phyloP scores from a whole-genome alignment of 2,329 filamentous ascomycete species.

The Samsoniella hepiali region DNA sequence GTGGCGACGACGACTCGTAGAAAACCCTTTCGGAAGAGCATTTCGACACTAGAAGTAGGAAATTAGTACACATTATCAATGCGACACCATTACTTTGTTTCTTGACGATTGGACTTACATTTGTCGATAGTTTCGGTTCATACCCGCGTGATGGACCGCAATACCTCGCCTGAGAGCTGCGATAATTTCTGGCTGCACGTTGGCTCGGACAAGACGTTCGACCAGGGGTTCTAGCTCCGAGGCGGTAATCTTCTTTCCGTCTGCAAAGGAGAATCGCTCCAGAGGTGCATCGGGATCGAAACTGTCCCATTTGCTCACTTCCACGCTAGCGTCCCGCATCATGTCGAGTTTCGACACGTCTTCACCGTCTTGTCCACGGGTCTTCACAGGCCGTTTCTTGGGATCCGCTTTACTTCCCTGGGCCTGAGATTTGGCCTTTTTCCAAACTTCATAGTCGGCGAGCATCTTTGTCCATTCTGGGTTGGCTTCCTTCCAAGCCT shows the following conservation, averaged over 20 bases:
- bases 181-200: constrained; percentile 52
- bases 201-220: constrained; percentile 47
- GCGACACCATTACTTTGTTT: background rate
- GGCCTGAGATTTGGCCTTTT: constrained; percentile 44
- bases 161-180: constrained; percentile 63
- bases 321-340: constrained; percentile 53
- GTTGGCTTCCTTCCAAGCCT: constrained; percentile 52
- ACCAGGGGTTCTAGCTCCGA: constrained; percentile 58
- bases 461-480: constrained; percentile 60
- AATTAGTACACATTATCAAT: background rate
- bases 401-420: constrained; percentile 30
- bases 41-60: constrained; percentile 53
- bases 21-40: constrained; percentile 70
- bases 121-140: constrained; percentile 75
- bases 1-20: constrained; percentile 70
- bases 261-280: constrained; percentile 63
- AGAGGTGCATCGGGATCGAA: constrained; percentile 67
- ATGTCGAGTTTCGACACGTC: constrained; percentile 52
- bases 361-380: constrained; percentile 39
- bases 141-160: constrained; percentile 74
- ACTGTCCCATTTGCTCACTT: constrained; percentile 55
- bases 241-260: constrained; percentile 54
- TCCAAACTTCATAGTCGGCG: constrained; percentile 54
- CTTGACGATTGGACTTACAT: constrained; percentile 36
- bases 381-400: constrained; percentile 31